A percentile compares a stretch with the other conserved stretches of the same genome.
phyloP scores from a whole-genome alignment of 352 stramenopile genomes.

The Phytophthora cajani region DNA sequence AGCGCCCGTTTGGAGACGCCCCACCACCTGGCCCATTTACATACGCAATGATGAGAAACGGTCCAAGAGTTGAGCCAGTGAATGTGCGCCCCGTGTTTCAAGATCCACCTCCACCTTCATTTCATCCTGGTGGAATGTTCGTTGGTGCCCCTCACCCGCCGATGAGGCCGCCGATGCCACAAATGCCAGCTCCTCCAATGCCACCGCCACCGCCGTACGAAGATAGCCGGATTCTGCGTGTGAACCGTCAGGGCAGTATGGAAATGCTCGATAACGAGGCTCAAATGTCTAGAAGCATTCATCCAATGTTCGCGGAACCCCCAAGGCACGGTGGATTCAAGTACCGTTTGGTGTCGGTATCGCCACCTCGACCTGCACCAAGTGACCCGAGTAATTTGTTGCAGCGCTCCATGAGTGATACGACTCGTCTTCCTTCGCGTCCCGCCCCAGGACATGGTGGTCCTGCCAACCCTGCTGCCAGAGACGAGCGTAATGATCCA shows the following conservation, averaged over 20 bases:
- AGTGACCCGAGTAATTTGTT: slow-evolving; percentile 12
- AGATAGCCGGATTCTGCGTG: slow-evolving; percentile 75
- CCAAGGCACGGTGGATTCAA: slow-evolving; percentile 45
- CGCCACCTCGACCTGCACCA: slow-evolving; percentile 12
- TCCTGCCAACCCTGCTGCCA: slow-evolving; percentile 1
- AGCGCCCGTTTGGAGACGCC: slow-evolving; percentile 29
- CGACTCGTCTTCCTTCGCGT: slow-evolving; percentile 6
- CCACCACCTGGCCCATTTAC: slow-evolving; percentile 25
- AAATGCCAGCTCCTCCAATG: slow-evolving; percentile 7
- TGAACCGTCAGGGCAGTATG: slow-evolving; percentile 70
- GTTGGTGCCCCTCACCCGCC: slow-evolving; percentile 14
- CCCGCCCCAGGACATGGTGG: neutral
- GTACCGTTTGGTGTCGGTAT: slow-evolving; percentile 43
- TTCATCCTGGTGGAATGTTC: slow-evolving; percentile 13
- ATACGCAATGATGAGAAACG: slow-evolving; percentile 37
- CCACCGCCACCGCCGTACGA: slow-evolving; percentile 30
- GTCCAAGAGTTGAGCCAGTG: slow-evolving; percentile 17
- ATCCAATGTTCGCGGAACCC: slow-evolving; percentile 17
- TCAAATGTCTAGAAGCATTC: neutral
- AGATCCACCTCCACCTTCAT: slow-evolving; percentile 21
- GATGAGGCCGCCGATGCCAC: slow-evolving; percentile 14
- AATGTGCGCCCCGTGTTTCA: slow-evolving; percentile 30
- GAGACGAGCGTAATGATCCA: slow-evolving; percentile 17
- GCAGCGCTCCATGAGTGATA: slow-evolving; percentile 22
- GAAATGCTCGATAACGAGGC: slow-evolving; percentile 52